Conservation (phyloP, 2,329 filamentous ascomycete species). For the Botrytis porri region DNA sequence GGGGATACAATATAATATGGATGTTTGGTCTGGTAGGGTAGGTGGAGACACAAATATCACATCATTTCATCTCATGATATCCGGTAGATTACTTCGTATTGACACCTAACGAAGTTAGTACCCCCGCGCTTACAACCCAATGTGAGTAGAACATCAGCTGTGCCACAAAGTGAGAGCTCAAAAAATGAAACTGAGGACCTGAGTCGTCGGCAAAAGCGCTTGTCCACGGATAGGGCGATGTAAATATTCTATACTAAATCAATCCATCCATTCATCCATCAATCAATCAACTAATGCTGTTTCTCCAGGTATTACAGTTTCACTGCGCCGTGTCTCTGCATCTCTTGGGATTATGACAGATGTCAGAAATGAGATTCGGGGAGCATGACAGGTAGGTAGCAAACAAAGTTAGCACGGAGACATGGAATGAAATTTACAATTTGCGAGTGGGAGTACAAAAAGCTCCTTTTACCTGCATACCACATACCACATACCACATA, state of each 20-base stretch:
- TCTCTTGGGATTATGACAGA: neutral
- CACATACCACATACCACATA: neutral
- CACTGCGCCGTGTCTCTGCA: neutral
- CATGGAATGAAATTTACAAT: neutral
- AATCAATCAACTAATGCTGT: neutral
- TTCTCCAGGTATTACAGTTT: neutral
- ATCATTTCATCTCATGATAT: neutral
- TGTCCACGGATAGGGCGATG: neutral
- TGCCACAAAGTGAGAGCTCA: neutral
- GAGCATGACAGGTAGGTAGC: neutral
- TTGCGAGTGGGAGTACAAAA: neutral
- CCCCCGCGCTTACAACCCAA: neutral
- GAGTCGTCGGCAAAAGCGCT: slow-evolving; percentile 8
- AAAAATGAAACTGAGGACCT: neutral
- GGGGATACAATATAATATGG: neutral
- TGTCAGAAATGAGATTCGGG: neutral
- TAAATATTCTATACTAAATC: neutral
- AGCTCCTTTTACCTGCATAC: slow-evolving; percentile 9
- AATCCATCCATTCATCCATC: neutral
- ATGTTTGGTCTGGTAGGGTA: neutral
- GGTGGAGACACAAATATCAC: neutral
- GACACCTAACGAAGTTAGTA: neutral
- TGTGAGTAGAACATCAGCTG: neutral
- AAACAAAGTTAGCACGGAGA: neutral
- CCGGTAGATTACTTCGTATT: neutral